Conservation (phyloP, 1,284 basidiomycete species). For the Neolentinus lepideus region DNA sequence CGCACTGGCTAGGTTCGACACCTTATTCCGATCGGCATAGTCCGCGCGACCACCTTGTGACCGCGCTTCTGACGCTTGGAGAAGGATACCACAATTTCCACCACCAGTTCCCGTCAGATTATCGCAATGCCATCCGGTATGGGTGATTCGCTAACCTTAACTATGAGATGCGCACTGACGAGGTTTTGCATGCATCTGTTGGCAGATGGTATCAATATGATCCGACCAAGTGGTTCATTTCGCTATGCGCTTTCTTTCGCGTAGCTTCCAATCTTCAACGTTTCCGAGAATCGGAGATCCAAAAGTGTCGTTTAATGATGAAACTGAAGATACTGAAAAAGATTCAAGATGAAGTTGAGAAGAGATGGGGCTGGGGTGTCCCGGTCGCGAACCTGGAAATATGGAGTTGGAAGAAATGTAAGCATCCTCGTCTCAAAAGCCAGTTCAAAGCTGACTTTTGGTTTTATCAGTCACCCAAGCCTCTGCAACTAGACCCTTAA, state of each 20-base stretch:
- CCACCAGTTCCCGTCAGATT: constrained; percentile 85
- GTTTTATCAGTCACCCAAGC: constrained; percentile 55
- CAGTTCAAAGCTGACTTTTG: not conserved
- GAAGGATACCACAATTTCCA: constrained; percentile 95
- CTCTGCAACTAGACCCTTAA: constrained; percentile 39
- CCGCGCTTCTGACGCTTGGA: constrained; percentile 82
- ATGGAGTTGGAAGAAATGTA: constrained; percentile 77
- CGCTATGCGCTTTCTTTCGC: constrained; percentile 50
- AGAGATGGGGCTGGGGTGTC: constrained; percentile 52
- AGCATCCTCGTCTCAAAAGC: constrained; percentile 19
- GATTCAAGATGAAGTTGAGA: constrained; percentile 50
- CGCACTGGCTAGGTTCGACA: constrained; percentile 80
- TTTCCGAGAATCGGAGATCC: constrained; percentile 85
- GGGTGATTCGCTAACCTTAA: constrained; percentile 40
- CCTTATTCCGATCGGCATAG: constrained; percentile 84
- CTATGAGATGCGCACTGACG: constrained; percentile 11
- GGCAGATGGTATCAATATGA: constrained; percentile 68
- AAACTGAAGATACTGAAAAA: constrained; percentile 69
- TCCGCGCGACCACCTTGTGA: constrained; percentile 79
- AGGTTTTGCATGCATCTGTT: constrained; percentile 4
- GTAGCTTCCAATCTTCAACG: constrained; percentile 73
- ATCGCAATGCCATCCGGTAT: constrained; percentile 68
- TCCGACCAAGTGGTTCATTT: constrained; percentile 83
- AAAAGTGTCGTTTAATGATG: constrained; percentile 79
- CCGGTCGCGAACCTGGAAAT: constrained; percentile 63